These are phyloP conservation scores for Scutellaria galericulata DNA, from an alignment of 257 asterid species.

Conservation along the genomic window DNA sequence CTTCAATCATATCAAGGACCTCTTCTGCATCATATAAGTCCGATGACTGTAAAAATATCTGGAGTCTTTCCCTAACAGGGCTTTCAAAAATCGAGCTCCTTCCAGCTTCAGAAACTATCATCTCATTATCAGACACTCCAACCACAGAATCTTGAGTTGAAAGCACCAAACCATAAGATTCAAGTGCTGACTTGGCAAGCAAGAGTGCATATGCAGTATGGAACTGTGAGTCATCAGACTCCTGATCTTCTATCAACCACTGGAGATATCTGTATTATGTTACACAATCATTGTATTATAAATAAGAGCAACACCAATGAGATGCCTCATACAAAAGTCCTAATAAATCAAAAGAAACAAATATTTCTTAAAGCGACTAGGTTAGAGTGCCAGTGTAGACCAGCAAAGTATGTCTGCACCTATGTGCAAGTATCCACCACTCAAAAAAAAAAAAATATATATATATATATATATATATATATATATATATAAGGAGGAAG, in stretches of 20 bases:
- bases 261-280: constrained; percentile 79
- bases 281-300: constrained; percentile 10
- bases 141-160: constrained; percentile 46
- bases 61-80: constrained; percentile 86
- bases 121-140: constrained; percentile 44
- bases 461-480: too few species aligned
- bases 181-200: constrained; percentile 90
- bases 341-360: constrained; percentile 23
- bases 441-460: neutral
- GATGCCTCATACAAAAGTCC: constrained; percentile 15
- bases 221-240: constrained; percentile 71
- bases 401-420: neutral
- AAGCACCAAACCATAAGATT: constrained; percentile 57
- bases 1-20: constrained; percentile 87
- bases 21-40: constrained; percentile 88
- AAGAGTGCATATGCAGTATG: constrained; percentile 86
- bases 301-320: constrained; percentile 20
- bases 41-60: constrained; percentile 83
- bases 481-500: neutral
- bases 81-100: constrained; percentile 63
- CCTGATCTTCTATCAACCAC: constrained; percentile 97
- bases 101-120: constrained; percentile 41
- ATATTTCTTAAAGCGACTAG: neutral
- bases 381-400: neutral
- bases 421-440: neutral